A percentile compares a stretch with the other conserved stretches of the same genome.
phyloP scores from a whole-genome alignment of 768 basidiomycete species.

The Lepiota brunneoincarnata region DNA sequence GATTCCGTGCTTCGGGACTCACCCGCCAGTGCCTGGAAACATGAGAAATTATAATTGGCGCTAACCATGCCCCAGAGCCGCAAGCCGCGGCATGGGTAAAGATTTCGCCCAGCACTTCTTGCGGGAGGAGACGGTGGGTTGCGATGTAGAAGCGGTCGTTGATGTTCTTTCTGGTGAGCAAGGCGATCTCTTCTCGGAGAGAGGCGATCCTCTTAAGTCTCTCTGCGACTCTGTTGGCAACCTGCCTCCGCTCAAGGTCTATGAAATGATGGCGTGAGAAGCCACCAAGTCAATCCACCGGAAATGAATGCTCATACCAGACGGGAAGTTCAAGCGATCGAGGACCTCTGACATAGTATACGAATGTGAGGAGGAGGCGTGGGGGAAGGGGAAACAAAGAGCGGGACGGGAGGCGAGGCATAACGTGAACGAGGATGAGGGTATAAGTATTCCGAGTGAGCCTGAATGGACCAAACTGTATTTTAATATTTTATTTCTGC shows the following conservation, averaged over 20 bases:
- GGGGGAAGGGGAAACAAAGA: neutral
- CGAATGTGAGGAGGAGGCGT: too few species aligned
- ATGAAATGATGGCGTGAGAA: constrained; percentile 7
- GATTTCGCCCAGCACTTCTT: constrained; percentile 11
- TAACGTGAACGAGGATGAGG: neutral
- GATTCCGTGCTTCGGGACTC: neutral
- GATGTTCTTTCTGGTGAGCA: constrained; percentile 5
- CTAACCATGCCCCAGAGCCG: constrained; percentile 6
- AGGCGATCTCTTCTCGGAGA: constrained; percentile 9
- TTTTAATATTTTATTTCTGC: neutral
- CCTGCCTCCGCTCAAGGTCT: constrained; percentile 2
- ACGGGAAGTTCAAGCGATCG: neutral
- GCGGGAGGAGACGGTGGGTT: constrained; percentile 10
- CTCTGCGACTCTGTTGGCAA: constrained; percentile 1
- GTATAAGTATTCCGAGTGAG: neutral
- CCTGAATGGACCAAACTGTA: constrained; percentile 1
- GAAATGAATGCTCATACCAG: constrained; percentile 8
- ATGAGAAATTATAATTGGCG: constrained; percentile 11
- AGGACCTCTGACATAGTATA: neutral
- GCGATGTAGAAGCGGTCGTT: constrained; percentile 13
- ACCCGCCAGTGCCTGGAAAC: constrained; percentile 14
- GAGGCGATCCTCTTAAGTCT: constrained; percentile 3
- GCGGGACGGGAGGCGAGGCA: neutral
- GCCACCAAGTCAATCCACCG: neutral
- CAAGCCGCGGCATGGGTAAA: constrained; percentile 1